A percentile compares a stretch with the other conserved stretches of the same genome.
These are phyloP conservation scores for Lactuca sativa DNA, from an alignment of 129 eudicot genomes.

Conservation along the genomic window DNA sequence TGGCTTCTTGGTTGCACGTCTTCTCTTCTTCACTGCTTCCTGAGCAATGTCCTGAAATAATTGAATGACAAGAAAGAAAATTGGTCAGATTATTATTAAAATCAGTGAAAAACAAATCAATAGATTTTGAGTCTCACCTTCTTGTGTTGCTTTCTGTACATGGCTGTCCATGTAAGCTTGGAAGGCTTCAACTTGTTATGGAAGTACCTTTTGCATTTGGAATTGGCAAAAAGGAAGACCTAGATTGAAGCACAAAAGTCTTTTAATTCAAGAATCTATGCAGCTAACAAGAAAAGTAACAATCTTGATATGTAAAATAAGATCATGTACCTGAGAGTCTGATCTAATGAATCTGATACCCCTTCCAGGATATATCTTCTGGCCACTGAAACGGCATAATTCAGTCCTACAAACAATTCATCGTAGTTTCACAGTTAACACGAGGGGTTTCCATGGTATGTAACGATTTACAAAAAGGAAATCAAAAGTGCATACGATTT, in stretches of 20 bases:
- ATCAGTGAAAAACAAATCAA: not conserved
- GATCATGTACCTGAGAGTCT: conserved; percentile 58
- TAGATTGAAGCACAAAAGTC: conserved; percentile 2
- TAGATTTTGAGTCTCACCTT: conserved; percentile 28
- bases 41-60: conserved; percentile 48
- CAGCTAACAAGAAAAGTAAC: not conserved
- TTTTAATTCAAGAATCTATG: not conserved
- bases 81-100: not conserved
- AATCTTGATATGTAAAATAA: not conserved
- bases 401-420: conserved; percentile 50
- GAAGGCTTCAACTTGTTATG: conserved; percentile 53
- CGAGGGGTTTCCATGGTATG: no score
- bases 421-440: not conserved
- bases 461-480: no score
- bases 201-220: conserved; percentile 58
- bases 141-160: conserved; percentile 57
- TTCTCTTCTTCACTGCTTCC: conserved; percentile 64
- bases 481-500: no score
- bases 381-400: conserved; percentile 81
- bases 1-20: conserved; percentile 62
- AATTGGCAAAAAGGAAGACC: conserved; percentile 49
- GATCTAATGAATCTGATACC: conserved; percentile 76
- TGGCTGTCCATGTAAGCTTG: conserved; percentile 57
- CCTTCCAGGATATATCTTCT: conserved; percentile 78
- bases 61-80: no score